phyloP scores from a whole-genome alignment of 306 rosid species.

The Malus orientalis region DNA sequence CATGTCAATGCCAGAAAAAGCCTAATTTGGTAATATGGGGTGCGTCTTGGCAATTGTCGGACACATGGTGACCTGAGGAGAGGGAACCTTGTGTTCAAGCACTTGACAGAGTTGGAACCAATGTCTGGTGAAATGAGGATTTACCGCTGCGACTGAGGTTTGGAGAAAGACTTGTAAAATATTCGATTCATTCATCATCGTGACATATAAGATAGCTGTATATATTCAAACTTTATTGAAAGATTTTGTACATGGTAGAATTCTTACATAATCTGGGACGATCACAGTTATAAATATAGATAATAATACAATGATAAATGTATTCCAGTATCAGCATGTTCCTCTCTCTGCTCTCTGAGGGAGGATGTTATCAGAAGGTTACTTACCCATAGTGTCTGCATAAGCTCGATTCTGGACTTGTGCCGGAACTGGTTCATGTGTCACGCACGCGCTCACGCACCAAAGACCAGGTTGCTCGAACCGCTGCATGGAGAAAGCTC shows the following conservation, averaged over 20 bases:
- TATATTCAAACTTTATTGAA: not conserved
- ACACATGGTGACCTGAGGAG: slow-evolving; percentile 25
- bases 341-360: not conserved
- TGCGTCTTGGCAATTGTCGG: slow-evolving; percentile 32
- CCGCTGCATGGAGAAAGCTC: too few species aligned
- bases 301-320: not conserved
- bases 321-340: not conserved
- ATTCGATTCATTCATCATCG: not conserved
- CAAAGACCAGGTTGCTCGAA: not conserved
- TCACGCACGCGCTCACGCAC: not conserved
- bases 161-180: not conserved
- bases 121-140: slow-evolving; percentile 21
- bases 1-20: slow-evolving; percentile 16
- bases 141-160: too few species aligned
- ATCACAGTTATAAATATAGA: too few species aligned
- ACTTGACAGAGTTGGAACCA: slow-evolving; percentile 29
- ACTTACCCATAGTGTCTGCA: not conserved
- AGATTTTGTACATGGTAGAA: too few species aligned
- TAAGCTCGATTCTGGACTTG: not conserved
- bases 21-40: slow-evolving; percentile 44
- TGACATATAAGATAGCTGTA: not conserved
- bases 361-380: not conserved
- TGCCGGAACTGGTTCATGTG: not conserved
- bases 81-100: slow-evolving; percentile 33
- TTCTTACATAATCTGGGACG: too few species aligned